Percentiles rank a stretch among this genome's conserved stretches.
Evolutionary conservation across 2,329 filamentous ascomycete species (phyloP).

Genomic region (Penicillium expansum): DNA sequence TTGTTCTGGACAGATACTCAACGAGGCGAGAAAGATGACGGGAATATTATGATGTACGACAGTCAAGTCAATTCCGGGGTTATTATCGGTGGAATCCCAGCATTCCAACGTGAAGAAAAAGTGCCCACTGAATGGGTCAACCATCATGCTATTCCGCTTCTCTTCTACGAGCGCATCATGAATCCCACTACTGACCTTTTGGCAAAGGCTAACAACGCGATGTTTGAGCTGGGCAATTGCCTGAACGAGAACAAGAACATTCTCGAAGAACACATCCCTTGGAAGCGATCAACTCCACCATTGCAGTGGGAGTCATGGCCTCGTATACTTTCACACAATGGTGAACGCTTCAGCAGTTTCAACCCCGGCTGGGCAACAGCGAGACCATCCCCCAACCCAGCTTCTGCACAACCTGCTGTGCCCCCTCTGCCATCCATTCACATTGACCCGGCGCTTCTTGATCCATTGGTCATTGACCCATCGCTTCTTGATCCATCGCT

Average conservation of each 20-base stretch:
- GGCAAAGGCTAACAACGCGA: conserved; percentile 8
- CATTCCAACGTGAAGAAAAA: conserved; percentile 13
- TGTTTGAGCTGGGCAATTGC: conserved; percentile 14
- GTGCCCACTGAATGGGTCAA: conserved; percentile 28
- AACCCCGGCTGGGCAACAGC: neutral
- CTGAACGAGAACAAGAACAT: neutral
- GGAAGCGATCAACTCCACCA: neutral
- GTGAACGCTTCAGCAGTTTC: conserved; percentile 3
- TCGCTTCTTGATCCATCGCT: neutral
- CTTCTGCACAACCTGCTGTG: neutral
- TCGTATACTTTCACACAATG: neutral
- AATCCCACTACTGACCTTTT: conserved; percentile 24
- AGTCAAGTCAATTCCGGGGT: conserved; percentile 23
- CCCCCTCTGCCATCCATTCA: neutral
- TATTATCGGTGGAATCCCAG: conserved; percentile 28
- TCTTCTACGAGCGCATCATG: conserved; percentile 38
- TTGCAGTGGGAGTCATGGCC: neutral
- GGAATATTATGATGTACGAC: conserved; percentile 33
- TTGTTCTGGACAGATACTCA: conserved; percentile 35
- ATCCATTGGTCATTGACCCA: conserved; percentile 4
- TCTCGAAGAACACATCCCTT: conserved; percentile 2
- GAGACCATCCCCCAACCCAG: neutral
- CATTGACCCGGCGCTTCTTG: neutral
- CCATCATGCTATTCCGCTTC: conserved; percentile 22
- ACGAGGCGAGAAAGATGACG: conserved; percentile 25